Evolutionary conservation across 805 yeast genomes (phyloP).

Genomic region (Candida loeiensis): DNA sequence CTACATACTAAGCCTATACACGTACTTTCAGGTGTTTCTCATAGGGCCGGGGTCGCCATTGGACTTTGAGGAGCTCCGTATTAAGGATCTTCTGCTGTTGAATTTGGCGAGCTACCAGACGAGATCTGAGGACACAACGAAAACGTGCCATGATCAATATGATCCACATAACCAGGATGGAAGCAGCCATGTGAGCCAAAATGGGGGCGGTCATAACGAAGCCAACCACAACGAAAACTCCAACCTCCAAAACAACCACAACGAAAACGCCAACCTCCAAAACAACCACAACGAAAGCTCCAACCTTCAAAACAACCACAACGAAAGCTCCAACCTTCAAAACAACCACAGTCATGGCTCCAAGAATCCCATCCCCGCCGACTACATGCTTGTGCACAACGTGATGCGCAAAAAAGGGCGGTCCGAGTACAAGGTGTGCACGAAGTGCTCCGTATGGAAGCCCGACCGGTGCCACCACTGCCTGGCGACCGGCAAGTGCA

Average conservation of each 20-base stretch:
- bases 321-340: not conserved
- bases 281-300: not conserved
- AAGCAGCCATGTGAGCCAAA: too few species aligned
- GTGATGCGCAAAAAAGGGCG: conserved; percentile 33
- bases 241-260: too few species aligned
- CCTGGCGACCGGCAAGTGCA: conserved; percentile 45
- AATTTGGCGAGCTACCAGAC: conserved; percentile 7
- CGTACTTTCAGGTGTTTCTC: conserved; percentile 51
- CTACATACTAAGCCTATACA: conserved; percentile 37
- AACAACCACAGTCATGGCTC: not conserved
- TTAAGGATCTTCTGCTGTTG: conserved; percentile 17
- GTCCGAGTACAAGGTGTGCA: conserved; percentile 54
- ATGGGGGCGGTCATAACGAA: too few species aligned
- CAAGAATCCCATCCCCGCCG: conserved; percentile 20
- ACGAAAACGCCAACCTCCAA: conserved; percentile 16
- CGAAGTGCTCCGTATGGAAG: conserved; percentile 53
- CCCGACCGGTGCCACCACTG: conserved; percentile 62
- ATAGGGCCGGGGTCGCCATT: conserved; percentile 66
- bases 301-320: not conserved
- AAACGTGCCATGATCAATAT: conserved; percentile 10
- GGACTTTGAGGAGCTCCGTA: conserved; percentile 47
- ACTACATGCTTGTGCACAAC: conserved; percentile 33
- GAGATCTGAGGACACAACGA: conserved; percentile 6
- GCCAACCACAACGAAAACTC: too few species aligned
- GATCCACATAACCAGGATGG: conserved; percentile 2